Evolutionary conservation across 176 grass and related monocot genomes (phyloP).

Genomic region (Hsuehochloa calcarea): DNA sequence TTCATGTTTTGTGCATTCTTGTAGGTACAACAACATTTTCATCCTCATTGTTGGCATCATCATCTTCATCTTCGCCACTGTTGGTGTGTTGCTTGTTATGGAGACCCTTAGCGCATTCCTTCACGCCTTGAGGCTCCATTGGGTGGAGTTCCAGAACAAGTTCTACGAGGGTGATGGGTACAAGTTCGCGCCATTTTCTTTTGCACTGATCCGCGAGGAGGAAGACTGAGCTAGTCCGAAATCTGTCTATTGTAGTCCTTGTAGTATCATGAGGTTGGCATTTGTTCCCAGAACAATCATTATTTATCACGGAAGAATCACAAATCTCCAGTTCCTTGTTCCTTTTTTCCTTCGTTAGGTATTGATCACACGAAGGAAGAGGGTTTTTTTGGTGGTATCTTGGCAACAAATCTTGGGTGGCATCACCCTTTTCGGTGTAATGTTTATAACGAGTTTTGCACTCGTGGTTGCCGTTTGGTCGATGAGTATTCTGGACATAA

Average conservation of each 20-base stretch:
- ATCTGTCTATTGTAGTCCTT: constrained; percentile 33
- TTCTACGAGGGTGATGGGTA: constrained; percentile 98
- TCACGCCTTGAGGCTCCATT: constrained; percentile 96
- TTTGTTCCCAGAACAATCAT: constrained; percentile 39
- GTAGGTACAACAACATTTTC: constrained; percentile 61
- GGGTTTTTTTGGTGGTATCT: constrained; percentile 17
- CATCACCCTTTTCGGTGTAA: constrained; percentile 35
- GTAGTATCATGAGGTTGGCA: constrained; percentile 31
- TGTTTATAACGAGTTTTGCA: constrained; percentile 38
- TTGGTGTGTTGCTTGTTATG: constrained; percentile 94
- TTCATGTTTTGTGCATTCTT: constrained; percentile 25
- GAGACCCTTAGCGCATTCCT: constrained; percentile 94
- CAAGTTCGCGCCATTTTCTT: constrained; percentile 90
- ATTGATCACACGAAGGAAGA: constrained; percentile 20
- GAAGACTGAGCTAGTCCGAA: constrained; percentile 54
- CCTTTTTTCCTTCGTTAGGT: constrained; percentile 39
- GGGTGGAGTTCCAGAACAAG: constrained; percentile 99
- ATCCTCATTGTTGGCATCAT: constrained; percentile 48
- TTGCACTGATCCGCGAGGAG: constrained; percentile 53
- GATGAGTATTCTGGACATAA: constrained; percentile 51
- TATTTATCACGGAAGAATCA: constrained; percentile 44
- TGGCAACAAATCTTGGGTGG: constrained; percentile 37
- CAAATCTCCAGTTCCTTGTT: constrained; percentile 34
- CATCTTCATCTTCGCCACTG: constrained; percentile 69
- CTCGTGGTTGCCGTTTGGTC: constrained; percentile 27